A percentile compares a stretch with the other conserved stretches of the same genome.
Evolutionary conservation across 352 stramenopile species (phyloP).

Genomic region (Detonula confervacea): DNA sequence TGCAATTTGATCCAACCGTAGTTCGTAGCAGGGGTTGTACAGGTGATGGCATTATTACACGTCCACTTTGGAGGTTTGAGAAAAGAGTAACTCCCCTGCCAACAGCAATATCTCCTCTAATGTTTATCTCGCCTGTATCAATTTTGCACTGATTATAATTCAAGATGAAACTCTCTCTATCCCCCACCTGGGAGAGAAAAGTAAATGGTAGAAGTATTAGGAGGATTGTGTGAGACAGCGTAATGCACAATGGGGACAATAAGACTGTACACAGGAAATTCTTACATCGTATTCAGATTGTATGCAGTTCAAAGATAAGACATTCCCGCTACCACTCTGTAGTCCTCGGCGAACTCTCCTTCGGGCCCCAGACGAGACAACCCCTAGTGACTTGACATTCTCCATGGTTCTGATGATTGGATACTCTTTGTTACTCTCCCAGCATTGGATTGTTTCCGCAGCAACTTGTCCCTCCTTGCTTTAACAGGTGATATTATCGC

Average conservation of each 20-base stretch:
- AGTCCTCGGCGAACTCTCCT: not conserved
- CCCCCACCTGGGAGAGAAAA: no score
- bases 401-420: constrained; percentile 6
- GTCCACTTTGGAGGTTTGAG: constrained; percentile 2
- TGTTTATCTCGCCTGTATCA: constrained; percentile 4
- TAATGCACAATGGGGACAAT: no score
- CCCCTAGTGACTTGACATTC: not conserved
- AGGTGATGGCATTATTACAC: constrained; percentile 18
- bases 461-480: not conserved
- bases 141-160: constrained; percentile 23
- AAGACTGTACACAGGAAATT: not conserved
- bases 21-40: constrained; percentile 16
- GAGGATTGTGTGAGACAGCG: no score
- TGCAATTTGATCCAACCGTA: constrained; percentile 9
- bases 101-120: not conserved
- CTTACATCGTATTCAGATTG: constrained; percentile 5
- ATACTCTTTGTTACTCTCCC: constrained; percentile 9
- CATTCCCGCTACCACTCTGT: not conserved
- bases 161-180: not conserved
- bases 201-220: no score
- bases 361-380: not conserved
- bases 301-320: constrained; percentile 9
- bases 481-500: constrained; percentile 10
- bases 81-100: constrained; percentile 2
- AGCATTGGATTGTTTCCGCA: constrained; percentile 28